Evolutionary conservation across 2,329 filamentous ascomycete species (phyloP), one percentile per base, ranked within the genome.

Genomic region (Claviceps lovelessii): DNA sequence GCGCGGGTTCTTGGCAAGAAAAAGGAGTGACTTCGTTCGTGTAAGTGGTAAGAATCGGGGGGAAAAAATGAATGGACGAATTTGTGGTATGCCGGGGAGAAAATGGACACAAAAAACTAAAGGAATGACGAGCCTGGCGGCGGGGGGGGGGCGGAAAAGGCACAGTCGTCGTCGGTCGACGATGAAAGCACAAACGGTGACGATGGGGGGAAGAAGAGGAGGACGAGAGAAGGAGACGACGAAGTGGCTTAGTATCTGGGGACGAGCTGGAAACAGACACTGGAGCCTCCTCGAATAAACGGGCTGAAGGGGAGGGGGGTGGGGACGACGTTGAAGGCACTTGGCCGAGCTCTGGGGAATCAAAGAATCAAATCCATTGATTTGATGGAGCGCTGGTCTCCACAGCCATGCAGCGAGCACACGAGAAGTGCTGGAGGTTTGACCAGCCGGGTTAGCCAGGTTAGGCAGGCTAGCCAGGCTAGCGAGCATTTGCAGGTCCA

Each of bases 121-220:
- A 79, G 63, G 77, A 80, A 71, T 74, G 79, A 71, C 74, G 72
- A 70, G 76, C 77, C 78, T 69, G 76, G 75, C 76, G 73, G 74
- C 76, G 77, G 75, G 74, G 75, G 77, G 77, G 75, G 75, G 50
- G 75, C 75, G 69, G 64, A 58, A 59, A 55, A 55, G 23, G 23
- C 51, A 61, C 52, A 52, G 57, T 28, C 23, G 33, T 28, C 19
- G 61, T 57, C 70, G 68, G 67, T 73, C 67, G 68, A 66, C 61
- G 64, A 63, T 61, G 59, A 49, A 44, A 60, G 55, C 57, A 28
- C 58, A 61, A 62, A 57, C 63, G 64, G 61, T 61, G 64, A 65
- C 68, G 66, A 68, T 65, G 62, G 55, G 53, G 60, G 57, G 62
- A 54, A 54, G 60, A 58, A 17, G 37, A 61, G 62, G 61, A 59